A percentile compares a stretch with the other conserved stretches of the same genome.
Conservation (phyloP, 164 flowering plant genomes). For the Aristolochia fimbriata region DNA sequence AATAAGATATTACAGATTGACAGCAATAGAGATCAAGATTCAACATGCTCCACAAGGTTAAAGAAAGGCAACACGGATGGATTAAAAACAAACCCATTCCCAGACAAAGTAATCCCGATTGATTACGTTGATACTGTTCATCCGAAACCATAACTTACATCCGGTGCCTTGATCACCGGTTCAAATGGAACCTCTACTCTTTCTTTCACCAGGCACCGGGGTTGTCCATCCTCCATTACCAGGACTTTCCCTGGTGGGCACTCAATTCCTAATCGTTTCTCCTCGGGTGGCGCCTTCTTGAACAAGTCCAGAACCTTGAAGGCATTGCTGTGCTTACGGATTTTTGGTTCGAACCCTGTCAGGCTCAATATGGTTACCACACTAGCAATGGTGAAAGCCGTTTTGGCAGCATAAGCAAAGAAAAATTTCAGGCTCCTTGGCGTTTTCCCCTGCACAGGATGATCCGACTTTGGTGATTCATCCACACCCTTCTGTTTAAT, state of each 20-base stretch:
- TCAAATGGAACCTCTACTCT: constrained; percentile 80
- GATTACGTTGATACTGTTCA: constrained; percentile 13
- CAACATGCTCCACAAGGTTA: too few species aligned
- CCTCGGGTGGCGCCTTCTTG: constrained; percentile 20
- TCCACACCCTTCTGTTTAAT: constrained; percentile 10
- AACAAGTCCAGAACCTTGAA: constrained; percentile 26
- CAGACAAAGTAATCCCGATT: not conserved
- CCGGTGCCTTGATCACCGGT: constrained; percentile 39
- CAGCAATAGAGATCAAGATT: too few species aligned
- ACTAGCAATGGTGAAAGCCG: constrained; percentile 50
- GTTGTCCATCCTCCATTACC: constrained; percentile 62
- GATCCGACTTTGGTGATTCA: constrained; percentile 13
- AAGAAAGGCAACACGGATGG: too few species aligned
- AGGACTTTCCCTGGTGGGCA: constrained; percentile 86
- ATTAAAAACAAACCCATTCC: not conserved
- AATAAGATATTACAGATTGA: too few species aligned
- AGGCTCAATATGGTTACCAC: constrained; percentile 49
- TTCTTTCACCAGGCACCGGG: constrained; percentile 84
- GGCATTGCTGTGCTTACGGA: constrained; percentile 25
- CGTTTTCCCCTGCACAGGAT: constrained; percentile 13
- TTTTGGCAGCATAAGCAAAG: constrained; percentile 44
- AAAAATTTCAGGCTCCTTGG: constrained; percentile 27
- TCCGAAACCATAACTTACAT: constrained; percentile 82
- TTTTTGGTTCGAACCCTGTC: constrained; percentile 55
- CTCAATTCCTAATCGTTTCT: constrained; percentile 14